These are phyloP conservation scores for Talaromyces sp. DNA, from an alignment of 2,329 filamentous ascomycete species.

Conservation along the genomic window DNA sequence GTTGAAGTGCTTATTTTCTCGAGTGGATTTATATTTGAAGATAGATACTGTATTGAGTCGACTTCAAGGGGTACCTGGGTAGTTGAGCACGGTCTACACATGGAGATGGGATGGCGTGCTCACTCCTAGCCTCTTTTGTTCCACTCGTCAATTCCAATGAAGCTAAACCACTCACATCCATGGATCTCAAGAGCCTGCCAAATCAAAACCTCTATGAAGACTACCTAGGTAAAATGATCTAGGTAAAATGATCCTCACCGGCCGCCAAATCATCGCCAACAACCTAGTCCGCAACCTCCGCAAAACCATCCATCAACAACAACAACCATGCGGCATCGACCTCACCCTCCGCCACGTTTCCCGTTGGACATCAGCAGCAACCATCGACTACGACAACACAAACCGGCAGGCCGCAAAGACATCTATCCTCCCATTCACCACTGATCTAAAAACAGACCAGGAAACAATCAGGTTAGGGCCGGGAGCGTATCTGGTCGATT, in stretches of 20 bases:
- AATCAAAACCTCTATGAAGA: no score
- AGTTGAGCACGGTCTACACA: no score
- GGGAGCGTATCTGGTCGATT: slow-evolving; percentile 37
- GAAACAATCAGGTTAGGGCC: slow-evolving; percentile 16
- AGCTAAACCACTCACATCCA: no score
- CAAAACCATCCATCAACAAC: slow-evolving; percentile 18
- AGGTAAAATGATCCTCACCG: slow-evolving; percentile 19
- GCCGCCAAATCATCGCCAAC: slow-evolving; percentile 18
- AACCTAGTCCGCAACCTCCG: slow-evolving; percentile 20
- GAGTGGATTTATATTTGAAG: no score
- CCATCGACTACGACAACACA: slow-evolving; percentile 28
- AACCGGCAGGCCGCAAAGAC: slow-evolving; percentile 23
- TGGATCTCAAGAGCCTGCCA: no score
- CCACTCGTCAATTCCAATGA: no score
- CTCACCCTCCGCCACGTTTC: slow-evolving; percentile 25
- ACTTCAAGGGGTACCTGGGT: no score
- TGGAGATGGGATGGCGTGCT: no score
- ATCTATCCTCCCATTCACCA: slow-evolving; percentile 17
- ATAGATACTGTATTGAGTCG: no score
- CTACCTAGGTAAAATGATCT: no score
- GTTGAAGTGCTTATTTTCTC: no score
- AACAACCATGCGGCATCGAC: slow-evolving; percentile 31
- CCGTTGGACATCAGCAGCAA: slow-evolving; percentile 26
- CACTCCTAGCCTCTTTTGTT: no score
- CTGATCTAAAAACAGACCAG: neutral